A percentile compares a stretch with the other conserved stretches of the same genome.
Evolutionary conservation across 2,329 filamentous ascomycete genomes (phyloP).

Genomic region (Beauveria sp.): DNA sequence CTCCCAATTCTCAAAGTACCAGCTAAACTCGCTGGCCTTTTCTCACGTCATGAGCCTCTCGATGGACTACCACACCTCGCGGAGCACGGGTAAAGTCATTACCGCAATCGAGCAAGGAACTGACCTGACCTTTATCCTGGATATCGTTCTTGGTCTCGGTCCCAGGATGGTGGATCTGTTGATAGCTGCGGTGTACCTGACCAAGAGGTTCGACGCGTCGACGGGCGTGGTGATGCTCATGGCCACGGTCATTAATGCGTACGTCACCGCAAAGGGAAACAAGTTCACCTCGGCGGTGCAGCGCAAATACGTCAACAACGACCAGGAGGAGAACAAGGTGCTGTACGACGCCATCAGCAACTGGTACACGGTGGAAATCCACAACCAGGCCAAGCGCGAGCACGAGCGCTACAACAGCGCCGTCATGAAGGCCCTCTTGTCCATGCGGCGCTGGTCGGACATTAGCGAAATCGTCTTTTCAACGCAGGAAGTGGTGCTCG

Average conservation of each 20-base stretch:
- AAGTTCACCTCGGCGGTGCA: conserved; percentile 11
- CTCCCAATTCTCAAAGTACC: conserved; percentile 32
- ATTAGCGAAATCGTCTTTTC: conserved; percentile 9
- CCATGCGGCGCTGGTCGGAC: conserved; percentile 11
- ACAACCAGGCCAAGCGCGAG: conserved; percentile 20
- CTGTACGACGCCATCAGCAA: conserved; percentile 18
- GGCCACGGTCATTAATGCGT: conserved; percentile 13
- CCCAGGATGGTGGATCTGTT: conserved; percentile 54
- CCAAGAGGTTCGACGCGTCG: conserved; percentile 38
- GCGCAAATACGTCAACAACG: conserved; percentile 12
- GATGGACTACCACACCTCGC: conserved; percentile 60
- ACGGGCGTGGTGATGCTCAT: conserved; percentile 18
- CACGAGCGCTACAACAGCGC: conserved; percentile 16
- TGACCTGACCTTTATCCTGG: conserved; percentile 48
- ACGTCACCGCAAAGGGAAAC: conserved; percentile 15
- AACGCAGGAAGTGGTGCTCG: conserved; percentile 13
- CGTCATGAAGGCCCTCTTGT: conserved; percentile 10
- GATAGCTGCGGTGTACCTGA: conserved; percentile 53
- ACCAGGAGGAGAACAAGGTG: conserved; percentile 14
- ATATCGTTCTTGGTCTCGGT: conserved; percentile 48
- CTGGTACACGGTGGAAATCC: conserved; percentile 47
- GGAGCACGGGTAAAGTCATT: conserved; percentile 53
- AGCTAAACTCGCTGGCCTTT: conserved; percentile 47
- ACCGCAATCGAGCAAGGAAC: conserved; percentile 54
- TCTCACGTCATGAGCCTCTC: conserved; percentile 59